These are phyloP conservation scores for Pelargonium myrrhifolium DNA, from an alignment of 441 rosid genomes.

Conservation along the genomic window DNA sequence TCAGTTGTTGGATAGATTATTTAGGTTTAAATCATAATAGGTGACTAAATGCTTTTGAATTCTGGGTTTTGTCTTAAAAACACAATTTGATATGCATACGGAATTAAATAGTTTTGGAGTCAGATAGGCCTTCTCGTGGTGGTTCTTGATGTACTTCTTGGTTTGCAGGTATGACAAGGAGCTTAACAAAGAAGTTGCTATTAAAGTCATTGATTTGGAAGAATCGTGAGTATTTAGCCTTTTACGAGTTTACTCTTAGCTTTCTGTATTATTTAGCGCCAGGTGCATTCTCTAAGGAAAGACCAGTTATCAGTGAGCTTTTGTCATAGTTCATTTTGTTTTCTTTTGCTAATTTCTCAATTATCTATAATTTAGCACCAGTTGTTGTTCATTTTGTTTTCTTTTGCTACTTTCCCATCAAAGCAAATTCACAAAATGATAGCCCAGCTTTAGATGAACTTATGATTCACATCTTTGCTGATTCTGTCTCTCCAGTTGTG, in stretches of 20 bases:
- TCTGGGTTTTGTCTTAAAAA: background rate
- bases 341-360: too few species aligned
- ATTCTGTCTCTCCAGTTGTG: too few species aligned
- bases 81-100: conserved; percentile 7
- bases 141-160: conserved; percentile 20
- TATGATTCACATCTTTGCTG: too few species aligned
- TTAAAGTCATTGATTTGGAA: conserved; percentile 97
- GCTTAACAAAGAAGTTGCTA: conserved; percentile 92
- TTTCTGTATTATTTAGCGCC: conserved; percentile 11
- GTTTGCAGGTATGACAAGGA: conserved; percentile 85
- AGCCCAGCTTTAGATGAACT: too few species aligned
- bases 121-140: background rate
- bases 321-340: background rate
- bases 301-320: background rate
- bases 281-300: conserved; percentile 8
- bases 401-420: too few species aligned
- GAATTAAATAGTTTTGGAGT: conserved; percentile 10
- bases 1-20: too few species aligned
- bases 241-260: conserved; percentile 13
- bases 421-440: too few species aligned
- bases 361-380: too few species aligned
- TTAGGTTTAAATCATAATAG: background rate
- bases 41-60: background rate
- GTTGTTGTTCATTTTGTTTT: too few species aligned
- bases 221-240: conserved; percentile 71